Evolutionary conservation across 2,329 filamentous ascomycete genomes (phyloP), one percentile per base, ranked within the genome.

Genomic region (Monilinia aucupariae): DNA sequence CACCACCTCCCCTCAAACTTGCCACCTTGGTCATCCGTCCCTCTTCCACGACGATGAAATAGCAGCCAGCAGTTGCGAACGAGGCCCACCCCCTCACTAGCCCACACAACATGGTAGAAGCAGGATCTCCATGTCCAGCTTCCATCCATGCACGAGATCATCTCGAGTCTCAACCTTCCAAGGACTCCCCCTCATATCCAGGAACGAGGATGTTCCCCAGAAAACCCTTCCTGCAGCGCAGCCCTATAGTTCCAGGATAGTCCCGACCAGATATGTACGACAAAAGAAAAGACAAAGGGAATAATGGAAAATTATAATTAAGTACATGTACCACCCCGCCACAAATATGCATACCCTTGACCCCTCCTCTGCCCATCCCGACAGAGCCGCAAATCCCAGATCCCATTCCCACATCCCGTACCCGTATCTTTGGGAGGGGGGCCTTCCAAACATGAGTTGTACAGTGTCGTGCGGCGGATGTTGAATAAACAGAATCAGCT

Each of bases 181-280:
- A 45, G 53, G 53, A 45, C 53, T 25, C 52, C 34, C 45, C 48
- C 37, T 39, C 56, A 49, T 52, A 27, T 52, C 6, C 32, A 39
- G 30, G 56, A 56, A 56, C 53, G 39, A 45, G 53, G 10, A 56
- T 45, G 39, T 45, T 52, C 56, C 56, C 45, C 32, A 52, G 48
- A 52, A 50, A 59, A 51, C 32, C 45, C 32, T 59, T 59, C 32
- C 27, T 51, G 32, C 32, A 59, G 22, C 22, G 37, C 27, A 50
- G 20, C 45, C 34, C 32, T 50, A 37, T 30, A 39, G 22, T 27
- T 32, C 56, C 45, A 30, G 32, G 48, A 52, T 59, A 49, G 45
- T 22, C 48, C 22, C 32, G 22, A 59, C 56, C 45, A 59, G 13
- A 51, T 47, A 56, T 56, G 27, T 56, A 56, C 41, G 54, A 56